Percentiles rank a stretch among this genome's conserved stretches.
Conservation (phyloP, 1,284 basidiomycete species). For the Apiotrichum sp. region DNA sequence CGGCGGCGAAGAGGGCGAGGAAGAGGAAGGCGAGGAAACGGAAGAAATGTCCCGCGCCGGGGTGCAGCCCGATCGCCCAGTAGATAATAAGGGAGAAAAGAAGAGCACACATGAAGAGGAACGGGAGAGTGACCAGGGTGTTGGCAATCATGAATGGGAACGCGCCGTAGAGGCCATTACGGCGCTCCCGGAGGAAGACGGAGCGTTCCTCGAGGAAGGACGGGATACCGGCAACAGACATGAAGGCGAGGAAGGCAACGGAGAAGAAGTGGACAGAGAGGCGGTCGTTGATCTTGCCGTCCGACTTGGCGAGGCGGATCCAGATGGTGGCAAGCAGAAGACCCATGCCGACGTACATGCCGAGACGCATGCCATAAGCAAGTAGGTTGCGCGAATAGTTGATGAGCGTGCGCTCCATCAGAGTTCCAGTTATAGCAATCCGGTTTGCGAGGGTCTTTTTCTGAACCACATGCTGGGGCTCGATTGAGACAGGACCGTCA, state of each 20-base stretch:
- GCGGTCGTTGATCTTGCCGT: slow-evolving; percentile 41
- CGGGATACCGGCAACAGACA: slow-evolving; percentile 41
- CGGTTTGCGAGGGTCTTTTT: slow-evolving; percentile 3
- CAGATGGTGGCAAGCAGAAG: slow-evolving; percentile 58
- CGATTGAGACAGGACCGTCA: not conserved
- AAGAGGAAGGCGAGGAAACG: slow-evolving; percentile 56
- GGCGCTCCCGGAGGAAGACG: slow-evolving; percentile 44
- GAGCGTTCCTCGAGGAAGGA: slow-evolving; percentile 47
- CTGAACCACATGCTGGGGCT: not conserved
- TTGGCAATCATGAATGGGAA: slow-evolving; percentile 34
- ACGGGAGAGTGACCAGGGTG: slow-evolving; percentile 42
- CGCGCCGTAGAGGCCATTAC: slow-evolving; percentile 32
- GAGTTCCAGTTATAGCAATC: slow-evolving; percentile 5
- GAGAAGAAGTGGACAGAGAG: slow-evolving; percentile 51
- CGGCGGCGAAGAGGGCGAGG: slow-evolving; percentile 56
- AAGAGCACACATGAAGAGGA: slow-evolving; percentile 40
- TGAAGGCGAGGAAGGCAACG: slow-evolving; percentile 59
- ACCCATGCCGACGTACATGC: slow-evolving; percentile 58
- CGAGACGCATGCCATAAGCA: slow-evolving; percentile 58
- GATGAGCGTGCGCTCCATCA: slow-evolving; percentile 15
- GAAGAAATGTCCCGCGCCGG: slow-evolving; percentile 49
- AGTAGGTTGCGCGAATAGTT: slow-evolving; percentile 48
- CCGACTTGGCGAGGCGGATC: slow-evolving; percentile 51
- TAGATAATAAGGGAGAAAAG: slow-evolving; percentile 30
- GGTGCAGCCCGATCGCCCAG: slow-evolving; percentile 20